Evolutionary conservation across 139 green algal genomes (phyloP).

Genomic region (Ostreobium quekettii): DNA sequence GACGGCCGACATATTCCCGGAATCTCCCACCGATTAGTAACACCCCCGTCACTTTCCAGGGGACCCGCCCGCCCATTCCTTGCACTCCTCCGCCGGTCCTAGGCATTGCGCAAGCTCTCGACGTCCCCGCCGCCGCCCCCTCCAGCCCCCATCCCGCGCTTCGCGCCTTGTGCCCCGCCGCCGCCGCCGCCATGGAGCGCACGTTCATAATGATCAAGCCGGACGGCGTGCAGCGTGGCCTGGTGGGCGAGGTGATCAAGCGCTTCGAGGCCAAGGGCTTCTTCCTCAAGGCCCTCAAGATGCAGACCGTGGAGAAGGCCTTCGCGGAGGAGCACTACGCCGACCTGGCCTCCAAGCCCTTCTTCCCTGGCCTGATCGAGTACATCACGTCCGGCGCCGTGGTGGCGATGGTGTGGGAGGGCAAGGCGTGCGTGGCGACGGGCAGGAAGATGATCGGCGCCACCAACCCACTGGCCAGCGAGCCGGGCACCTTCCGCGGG

Average conservation of each 20-base stretch:
- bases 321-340: constrained; percentile 85
- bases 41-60: no score
- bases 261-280: constrained; percentile 71
- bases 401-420: constrained; percentile 78
- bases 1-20: no score
- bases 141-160: no score
- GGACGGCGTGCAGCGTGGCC: constrained; percentile 56
- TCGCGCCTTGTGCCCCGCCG: no score
- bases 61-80: no score
- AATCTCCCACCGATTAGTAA: no score
- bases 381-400: constrained; percentile 83
- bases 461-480: constrained; percentile 74
- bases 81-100: no score
- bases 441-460: constrained; percentile 82
- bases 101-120: no score
- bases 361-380: constrained; percentile 74
- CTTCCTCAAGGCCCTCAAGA: constrained; percentile 73
- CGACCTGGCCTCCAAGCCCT: constrained; percentile 80
- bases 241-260: constrained; percentile 64
- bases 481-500: constrained; percentile 82
- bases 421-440: constrained; percentile 59
- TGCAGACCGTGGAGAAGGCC: constrained; percentile 65
- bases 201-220: constrained; percentile 61
- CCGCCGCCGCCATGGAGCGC: no score
- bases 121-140: no score